Evolutionary conservation across 2,329 filamentous ascomycete species (phyloP).

Genomic region (Penicillium sp.): DNA sequence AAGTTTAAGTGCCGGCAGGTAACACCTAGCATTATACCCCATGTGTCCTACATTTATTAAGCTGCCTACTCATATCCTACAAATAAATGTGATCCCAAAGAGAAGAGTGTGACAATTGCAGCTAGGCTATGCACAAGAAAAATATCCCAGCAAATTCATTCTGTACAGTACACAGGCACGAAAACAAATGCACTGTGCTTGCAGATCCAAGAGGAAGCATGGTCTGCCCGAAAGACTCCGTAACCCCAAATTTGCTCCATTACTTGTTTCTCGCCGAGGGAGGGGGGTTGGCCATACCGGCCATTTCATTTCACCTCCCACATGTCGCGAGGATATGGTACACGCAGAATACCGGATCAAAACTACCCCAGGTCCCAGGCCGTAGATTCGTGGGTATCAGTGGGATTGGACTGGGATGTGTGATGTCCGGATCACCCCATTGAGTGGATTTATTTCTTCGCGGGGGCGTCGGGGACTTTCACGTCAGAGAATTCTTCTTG

Average conservation of each 20-base stretch:
- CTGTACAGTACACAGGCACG: slow-evolving; percentile 17
- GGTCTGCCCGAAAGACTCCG: slow-evolving; percentile 22
- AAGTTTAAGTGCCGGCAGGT: background rate
- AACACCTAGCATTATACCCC: too few species aligned
- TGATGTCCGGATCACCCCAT: background rate
- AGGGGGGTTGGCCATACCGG: slow-evolving; percentile 1
- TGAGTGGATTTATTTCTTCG: slow-evolving; percentile 22
- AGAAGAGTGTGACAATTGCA: slow-evolving; percentile 12
- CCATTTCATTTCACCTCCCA: background rate
- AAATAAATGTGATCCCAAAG: background rate
- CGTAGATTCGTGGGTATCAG: background rate
- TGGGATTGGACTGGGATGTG: background rate
- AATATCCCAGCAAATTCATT: slow-evolving; percentile 11
- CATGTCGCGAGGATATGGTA: slow-evolving; percentile 14
- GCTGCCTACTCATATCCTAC: too few species aligned
- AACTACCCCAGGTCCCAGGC: background rate
- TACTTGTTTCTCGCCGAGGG: slow-evolving; percentile 6
- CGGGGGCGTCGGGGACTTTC: slow-evolving; percentile 75
- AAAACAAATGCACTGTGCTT: slow-evolving; percentile 16
- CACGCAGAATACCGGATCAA: slow-evolving; percentile 6
- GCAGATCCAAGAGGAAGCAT: slow-evolving; percentile 12
- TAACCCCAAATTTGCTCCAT: slow-evolving; percentile 25
- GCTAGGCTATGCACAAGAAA: slow-evolving; percentile 13
- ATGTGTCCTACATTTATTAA: too few species aligned
- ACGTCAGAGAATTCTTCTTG: slow-evolving; percentile 98